Base-by-base conservation (phyloP, 345 rosid species). In the Linum lewisii region DNA sequence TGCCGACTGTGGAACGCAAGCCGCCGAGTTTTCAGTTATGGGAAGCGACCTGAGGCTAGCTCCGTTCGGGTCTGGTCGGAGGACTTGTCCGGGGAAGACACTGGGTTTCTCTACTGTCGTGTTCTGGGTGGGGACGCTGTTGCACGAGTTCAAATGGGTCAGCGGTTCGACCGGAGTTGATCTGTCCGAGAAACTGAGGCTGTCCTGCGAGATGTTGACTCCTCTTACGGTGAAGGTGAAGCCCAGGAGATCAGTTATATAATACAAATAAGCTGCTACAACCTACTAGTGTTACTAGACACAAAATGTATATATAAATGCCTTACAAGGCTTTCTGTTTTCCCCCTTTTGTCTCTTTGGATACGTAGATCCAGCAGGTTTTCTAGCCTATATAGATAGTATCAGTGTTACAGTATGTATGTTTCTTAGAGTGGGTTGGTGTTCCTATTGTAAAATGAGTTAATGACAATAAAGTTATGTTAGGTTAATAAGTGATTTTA, bases 31-130 rank as follows among this genome's bases (percentile, higher is more conserved):
- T 21, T 74, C 83, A 0, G 72, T 78, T 1, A 19, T 65, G 51
- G 86, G 83, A 3, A 74, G 80, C 1, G 83, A 81, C 49, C 59
- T 71, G 0, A 64, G 81, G 73, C 75, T 78, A 37, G 86, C 86
- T 25, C 86, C 86, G 11, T 81, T 81, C 47, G 86, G 86, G 21
- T 70, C 86, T 25, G 86, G 83, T 20, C 61, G 86, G 11, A 65
- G 86, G 72, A 58, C 67, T 0, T 81, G 86, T 65, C 86, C 86
- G 0, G 86, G 83, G 34, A 81, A 70, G 71, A 58, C 69, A 0
- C 42, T 82, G 62, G 87, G 82, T 44, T 18, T 79, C 59, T 71
- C 80, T 58, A 77, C 84, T 0, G 87, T 71, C 1, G 58, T 58
- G 34, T 69, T 68, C 20, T 79, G 82, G 80, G 77, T 75, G 5